A percentile compares a stretch with the other conserved stretches of the same genome.
These are phyloP conservation scores for Thermothielavioides terrestris DNA, from an alignment of 495 filamentous ascomycete species.

Conservation along the genomic window DNA sequence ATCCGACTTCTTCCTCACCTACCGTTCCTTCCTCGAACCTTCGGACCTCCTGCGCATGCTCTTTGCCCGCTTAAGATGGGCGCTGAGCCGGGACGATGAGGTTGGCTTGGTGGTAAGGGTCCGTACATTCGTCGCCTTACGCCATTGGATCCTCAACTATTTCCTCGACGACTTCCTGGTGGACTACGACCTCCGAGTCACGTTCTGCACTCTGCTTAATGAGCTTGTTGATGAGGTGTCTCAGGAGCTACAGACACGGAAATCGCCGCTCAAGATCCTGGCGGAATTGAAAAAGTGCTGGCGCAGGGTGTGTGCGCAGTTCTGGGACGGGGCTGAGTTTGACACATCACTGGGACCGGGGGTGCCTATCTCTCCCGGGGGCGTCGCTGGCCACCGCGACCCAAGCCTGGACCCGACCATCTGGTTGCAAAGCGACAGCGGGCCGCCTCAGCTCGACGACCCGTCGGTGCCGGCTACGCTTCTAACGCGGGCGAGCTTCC, in stretches of 20 bases:
- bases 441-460: constrained; percentile 36
- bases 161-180: constrained; percentile 91
- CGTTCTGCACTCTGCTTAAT: constrained; percentile 80
- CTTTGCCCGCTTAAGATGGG: constrained; percentile 79
- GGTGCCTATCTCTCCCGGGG: constrained; percentile 67
- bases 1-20: constrained; percentile 97
- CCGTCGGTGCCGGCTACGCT: constrained; percentile 19
- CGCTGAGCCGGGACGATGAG: constrained; percentile 69
- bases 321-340: constrained; percentile 69
- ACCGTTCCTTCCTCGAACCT: constrained; percentile 71
- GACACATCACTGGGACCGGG: constrained; percentile 50
- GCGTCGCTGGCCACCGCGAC: constrained; percentile 49
- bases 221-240: constrained; percentile 53
- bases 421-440: constrained; percentile 33
- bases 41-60: constrained; percentile 72
- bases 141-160: constrained; percentile 98
- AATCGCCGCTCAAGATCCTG: constrained; percentile 82
- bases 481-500: constrained; percentile 33
- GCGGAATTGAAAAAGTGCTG: constrained; percentile 95
- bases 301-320: constrained; percentile 79
- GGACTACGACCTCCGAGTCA: constrained; percentile 65
- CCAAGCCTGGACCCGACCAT: constrained; percentile 41
- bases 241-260: constrained; percentile 39
- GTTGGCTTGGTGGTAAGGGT: constrained; percentile 87
- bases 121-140: constrained; percentile 87